phyloP scores from a whole-genome alignment of 805 yeast genomes.

The Ogataea parapolymorpha region DNA sequence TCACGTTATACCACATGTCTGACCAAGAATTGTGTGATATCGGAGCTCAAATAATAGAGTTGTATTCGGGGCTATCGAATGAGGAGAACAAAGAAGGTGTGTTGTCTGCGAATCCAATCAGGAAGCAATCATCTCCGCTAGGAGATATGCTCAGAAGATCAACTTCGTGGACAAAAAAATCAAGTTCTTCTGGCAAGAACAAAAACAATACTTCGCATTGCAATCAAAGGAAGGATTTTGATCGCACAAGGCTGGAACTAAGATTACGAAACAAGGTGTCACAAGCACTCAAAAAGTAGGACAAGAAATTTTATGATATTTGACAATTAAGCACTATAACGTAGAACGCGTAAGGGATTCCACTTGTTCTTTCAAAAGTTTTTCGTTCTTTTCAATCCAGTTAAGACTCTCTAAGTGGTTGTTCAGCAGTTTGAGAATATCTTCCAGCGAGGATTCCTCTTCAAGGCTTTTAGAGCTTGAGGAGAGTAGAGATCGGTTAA shows the following conservation, averaged over 20 bases:
- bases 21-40: conserved; percentile 11
- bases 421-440: conserved; percentile 76
- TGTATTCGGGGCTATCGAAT: conserved; percentile 22
- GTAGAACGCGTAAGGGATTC: conserved; percentile 32
- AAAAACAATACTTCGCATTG: not conserved
- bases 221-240: conserved; percentile 32
- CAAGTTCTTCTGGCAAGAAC: not conserved
- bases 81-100: conserved; percentile 18
- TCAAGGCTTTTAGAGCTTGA: conserved; percentile 23
- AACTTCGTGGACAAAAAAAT: conserved; percentile 7
- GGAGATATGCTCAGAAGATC: conserved; percentile 16
- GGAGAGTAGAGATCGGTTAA: conserved; percentile 55
- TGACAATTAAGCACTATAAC: not conserved
- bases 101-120: conserved; percentile 16
- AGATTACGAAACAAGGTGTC: conserved; percentile 44
- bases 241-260: conserved; percentile 47
- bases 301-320: conserved; percentile 19
- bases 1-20: conserved; percentile 14
- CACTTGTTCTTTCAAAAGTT: conserved; percentile 63
- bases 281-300: conserved; percentile 25
- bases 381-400: conserved; percentile 77
- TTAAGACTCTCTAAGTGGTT: conserved; percentile 86
- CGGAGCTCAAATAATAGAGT: conserved; percentile 18
- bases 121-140: conserved; percentile 10
- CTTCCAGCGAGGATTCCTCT: conserved; percentile 46